Conservation (phyloP, 2,329 filamentous ascomycete species). For the Keithomyces neogunnii region DNA sequence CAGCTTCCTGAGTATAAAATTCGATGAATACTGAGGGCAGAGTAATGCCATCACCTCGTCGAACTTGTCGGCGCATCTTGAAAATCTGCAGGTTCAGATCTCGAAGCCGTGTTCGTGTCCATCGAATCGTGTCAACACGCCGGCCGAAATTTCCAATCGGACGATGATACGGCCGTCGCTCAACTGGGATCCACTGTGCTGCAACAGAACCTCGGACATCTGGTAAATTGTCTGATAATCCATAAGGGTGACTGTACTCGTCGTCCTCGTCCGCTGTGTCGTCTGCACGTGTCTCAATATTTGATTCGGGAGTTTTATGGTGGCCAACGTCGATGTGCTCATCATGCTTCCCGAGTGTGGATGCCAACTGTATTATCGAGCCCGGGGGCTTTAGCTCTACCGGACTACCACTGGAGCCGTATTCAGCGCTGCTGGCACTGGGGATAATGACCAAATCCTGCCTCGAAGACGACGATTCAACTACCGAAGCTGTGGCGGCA, state of each 20-base stretch:
- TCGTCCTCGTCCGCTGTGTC: constrained; percentile 18
- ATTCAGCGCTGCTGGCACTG: constrained; percentile 3
- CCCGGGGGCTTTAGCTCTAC: constrained; percentile 8
- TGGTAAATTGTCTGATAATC: constrained; percentile 23
- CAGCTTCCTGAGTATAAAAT: constrained; percentile 73
- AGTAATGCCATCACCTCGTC: constrained; percentile 58
- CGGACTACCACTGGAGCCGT: neutral
- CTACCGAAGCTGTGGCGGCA: neutral
- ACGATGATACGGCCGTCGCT: constrained; percentile 67
- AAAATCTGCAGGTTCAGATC: constrained; percentile 31
- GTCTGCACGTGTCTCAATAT: constrained; percentile 2
- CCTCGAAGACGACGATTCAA: constrained; percentile 2
- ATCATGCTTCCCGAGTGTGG: neutral
- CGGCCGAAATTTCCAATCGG: constrained; percentile 63
- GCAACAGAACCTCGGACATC: constrained; percentile 47
- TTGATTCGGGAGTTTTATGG: neutral
- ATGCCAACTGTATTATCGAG: constrained; percentile 1
- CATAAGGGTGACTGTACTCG: constrained; percentile 29
- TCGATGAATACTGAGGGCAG: constrained; percentile 83
- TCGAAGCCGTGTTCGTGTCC: constrained; percentile 54
- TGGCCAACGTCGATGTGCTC: neutral
- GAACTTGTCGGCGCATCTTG: constrained; percentile 68
- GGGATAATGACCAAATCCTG: constrained; percentile 3
- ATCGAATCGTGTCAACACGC: constrained; percentile 92
- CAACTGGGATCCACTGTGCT: constrained; percentile 63